phyloP scores from a whole-genome alignment of 208 protist genomes.

The Leishmania arabica region DNA sequence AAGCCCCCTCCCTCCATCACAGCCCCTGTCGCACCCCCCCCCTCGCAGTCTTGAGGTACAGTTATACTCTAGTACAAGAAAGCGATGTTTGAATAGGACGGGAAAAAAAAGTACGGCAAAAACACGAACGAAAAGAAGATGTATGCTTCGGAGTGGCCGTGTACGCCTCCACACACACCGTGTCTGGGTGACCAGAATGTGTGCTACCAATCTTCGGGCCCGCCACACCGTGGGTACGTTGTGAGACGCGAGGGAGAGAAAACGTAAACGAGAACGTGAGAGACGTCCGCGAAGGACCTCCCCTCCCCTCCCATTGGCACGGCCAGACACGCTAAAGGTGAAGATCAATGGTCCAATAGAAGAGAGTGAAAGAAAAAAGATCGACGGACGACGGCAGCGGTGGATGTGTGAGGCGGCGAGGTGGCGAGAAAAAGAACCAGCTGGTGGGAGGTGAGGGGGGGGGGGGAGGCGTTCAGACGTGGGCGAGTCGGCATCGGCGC shows the following conservation, averaged over 20 bases:
- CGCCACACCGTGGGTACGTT: not conserved
- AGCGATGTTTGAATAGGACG: not conserved
- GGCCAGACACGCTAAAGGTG: not conserved
- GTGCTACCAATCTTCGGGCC: not conserved
- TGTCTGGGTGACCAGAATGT: not conserved
- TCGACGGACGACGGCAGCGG: not conserved
- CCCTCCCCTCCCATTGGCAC: not conserved
- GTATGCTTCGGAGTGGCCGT: not conserved
- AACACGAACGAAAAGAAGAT: not conserved
- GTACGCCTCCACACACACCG: not conserved
- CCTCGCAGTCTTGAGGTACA: not conserved
- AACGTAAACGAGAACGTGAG: not conserved
- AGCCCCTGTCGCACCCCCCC: not conserved
- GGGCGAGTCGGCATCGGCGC: not conserved
- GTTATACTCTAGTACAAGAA: not conserved
- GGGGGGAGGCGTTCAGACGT: not conserved
- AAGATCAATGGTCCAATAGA: not conserved
- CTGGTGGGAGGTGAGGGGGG: not conserved
- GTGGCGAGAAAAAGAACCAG: not conserved
- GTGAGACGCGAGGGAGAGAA: not conserved
- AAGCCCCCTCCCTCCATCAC: not conserved
- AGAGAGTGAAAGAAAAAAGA: not conserved
- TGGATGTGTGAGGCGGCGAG: not conserved
- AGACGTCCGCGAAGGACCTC: not conserved
- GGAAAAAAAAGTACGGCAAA: not conserved